Base-by-base conservation (phyloP, 495 filamentous ascomycete genomes). In the Penicillium arizonense region DNA sequence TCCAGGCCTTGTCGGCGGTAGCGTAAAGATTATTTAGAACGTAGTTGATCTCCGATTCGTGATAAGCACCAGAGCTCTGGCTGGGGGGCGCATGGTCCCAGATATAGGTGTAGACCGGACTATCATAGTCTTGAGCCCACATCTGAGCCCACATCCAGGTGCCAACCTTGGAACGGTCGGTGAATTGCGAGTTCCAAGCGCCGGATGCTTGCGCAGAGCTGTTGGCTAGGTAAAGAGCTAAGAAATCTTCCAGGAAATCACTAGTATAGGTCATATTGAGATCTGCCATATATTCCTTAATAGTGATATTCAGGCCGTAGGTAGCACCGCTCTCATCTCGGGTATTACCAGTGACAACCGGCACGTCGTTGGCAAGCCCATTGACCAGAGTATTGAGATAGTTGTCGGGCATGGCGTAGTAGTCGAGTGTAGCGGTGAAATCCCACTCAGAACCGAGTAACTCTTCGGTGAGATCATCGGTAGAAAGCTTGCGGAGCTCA, bases 361-460 rank as follows among this genome's bases (percentile, higher is more conserved):
- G 66, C 75, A 79, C 35, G 67, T 80, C 30, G 52, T 69, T 50
- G 56, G 63, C 65, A 0, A 58, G 58, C 2, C 63, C 63, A n/a
- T 62, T 62, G 34, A 42, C 4, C 30, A 69, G 42, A 1, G 52
- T 58, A 14, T 66, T 56, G 21, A 61, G 50, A 46, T 69, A 69
- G 18, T 45, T 66, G 18, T 57, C 51, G 2, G 63, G 63, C 2
- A 69, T 53, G n/a, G 61, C 63, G 50, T 66, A 69, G 40, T 48
- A 33, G 55, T 69, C 65, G 4, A 69, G 58, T 4, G 57, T 55
- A 9, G 65, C 57, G n/a, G n/a, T n/a, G n/a, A n/a, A n/a, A n/a
- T n/a, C n/a, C n/a, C n/a, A n/a, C n/a, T n/a, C n/a, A n/a, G n/a
- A n/a, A n/a, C n/a, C n/a, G n/a, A n/a, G n/a, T n/a, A n/a, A n/a